These are phyloP conservation scores for Phylloporus sp. DNA, from an alignment of 768 basidiomycete genomes.

Conservation along the genomic window DNA sequence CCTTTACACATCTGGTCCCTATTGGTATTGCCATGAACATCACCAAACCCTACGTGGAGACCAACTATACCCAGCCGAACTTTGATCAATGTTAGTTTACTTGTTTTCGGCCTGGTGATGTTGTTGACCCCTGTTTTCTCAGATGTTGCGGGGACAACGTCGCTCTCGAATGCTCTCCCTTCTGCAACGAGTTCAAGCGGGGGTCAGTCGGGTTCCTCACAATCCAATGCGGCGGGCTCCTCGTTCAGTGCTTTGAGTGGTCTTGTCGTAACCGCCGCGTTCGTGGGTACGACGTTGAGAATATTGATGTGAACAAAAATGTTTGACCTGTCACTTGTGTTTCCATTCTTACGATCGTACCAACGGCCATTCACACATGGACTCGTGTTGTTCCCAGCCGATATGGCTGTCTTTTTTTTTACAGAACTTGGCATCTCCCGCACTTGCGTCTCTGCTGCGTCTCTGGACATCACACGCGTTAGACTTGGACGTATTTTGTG, in stretches of 20 bases:
- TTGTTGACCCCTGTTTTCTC: background rate
- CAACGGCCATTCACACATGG: background rate
- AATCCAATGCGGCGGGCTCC: background rate
- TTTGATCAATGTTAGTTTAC: slow-evolving; percentile 44
- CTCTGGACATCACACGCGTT: background rate
- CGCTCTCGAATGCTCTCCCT: slow-evolving; percentile 5
- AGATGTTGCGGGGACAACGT: slow-evolving; percentile 28
- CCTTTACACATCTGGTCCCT: slow-evolving; percentile 50
- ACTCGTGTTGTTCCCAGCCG: background rate
- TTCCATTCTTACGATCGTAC: background rate
- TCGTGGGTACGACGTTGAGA: slow-evolving; percentile 12
- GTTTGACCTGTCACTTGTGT: background rate
- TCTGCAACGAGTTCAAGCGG: background rate
- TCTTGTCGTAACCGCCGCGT: slow-evolving; percentile 13
- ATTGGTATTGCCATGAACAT: slow-evolving; percentile 49
- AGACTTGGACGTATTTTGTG: background rate
- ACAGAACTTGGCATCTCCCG: background rate
- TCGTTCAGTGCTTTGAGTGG: slow-evolving; percentile 5
- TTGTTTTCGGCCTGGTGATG: too few species aligned
- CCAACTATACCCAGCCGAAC: slow-evolving; percentile 36
- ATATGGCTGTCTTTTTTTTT: background rate
- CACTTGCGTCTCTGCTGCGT: background rate
- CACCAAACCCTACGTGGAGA: slow-evolving; percentile 51
- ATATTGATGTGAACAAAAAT: slow-evolving; percentile 17
- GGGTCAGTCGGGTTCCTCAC: slow-evolving; percentile 4